Evolutionary conservation across 1,139 yeast species (phyloP), one percentile per base, ranked within the genome.

Genomic region (Hyphopichia khmerensis): DNA sequence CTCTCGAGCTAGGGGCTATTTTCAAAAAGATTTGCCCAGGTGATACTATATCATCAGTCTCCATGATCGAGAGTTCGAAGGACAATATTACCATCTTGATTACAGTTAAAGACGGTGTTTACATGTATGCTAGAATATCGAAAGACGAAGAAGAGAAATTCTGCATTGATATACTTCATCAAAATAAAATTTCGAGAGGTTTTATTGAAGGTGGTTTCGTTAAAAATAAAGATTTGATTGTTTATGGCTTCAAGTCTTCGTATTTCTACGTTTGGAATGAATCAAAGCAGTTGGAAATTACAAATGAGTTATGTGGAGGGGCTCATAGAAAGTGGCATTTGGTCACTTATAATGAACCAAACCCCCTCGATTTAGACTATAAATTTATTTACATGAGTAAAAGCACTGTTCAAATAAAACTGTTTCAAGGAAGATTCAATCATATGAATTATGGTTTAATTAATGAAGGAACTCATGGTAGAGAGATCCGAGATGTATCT

Each of bases 261-360:
- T 67, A 75, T 40, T 90, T 93, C 58, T 87, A 84, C 53, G 65
- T 89, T 18, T 89, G 91, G 84, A 88, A 91, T 57, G 96, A 89
- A 56, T 80, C 91, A 0, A 71, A 76, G 35, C 91, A 87, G 51
- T 72, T 77, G 40, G 96, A 90, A 57, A 59, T 88, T 4, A 69
- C 79, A 43, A 79, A 80, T 47, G 88, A 82, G 48, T 64, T 75
- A n/a, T 93, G 98, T 61, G 98, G 98, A 18, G 98, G 98, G 1
- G 80, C 93, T 2, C 97, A 91, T 57, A 72, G 98, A 49, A 79
- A 80, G 47, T 93, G 97, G 96, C 71, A 73, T 36, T 65, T 85
- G 21, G 57, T 63, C 42, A 51, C 59, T 13, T 48, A 54, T 23
- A 39, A 35, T 1, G 10, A 23, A 10, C 24, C 36, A 3, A 36